Conservation (phyloP, 306 rosid genomes). For the Canavalia gladiata region DNA sequence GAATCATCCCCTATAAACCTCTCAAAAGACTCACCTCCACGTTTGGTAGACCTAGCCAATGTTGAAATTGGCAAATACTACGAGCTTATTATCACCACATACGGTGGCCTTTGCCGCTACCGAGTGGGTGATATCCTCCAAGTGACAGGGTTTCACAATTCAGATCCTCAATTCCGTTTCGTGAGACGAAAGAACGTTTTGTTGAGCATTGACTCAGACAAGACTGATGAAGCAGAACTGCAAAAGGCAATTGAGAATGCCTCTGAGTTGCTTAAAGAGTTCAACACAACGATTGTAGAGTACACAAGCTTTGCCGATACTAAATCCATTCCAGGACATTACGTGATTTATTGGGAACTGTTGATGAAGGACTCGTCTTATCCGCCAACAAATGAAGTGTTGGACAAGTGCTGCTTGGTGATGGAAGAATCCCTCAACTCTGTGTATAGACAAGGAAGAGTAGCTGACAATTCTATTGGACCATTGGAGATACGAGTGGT, state of each 20-base stretch:
- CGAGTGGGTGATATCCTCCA: conserved; percentile 86
- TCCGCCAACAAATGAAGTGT: conserved; percentile 56
- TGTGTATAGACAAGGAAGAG: conserved; percentile 92
- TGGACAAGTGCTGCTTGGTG: conserved; percentile 71
- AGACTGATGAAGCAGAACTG: conserved; percentile 89
- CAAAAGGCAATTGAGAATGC: conserved; percentile 80
- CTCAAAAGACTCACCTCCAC: conserved; percentile 67
- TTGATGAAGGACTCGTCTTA: conserved; percentile 61
- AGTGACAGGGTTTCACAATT: conserved; percentile 79
- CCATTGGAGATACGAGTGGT: conserved; percentile 91
- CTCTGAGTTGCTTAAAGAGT: conserved; percentile 50
- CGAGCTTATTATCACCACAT: conserved; percentile 83
- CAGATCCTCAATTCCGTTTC: conserved; percentile 75
- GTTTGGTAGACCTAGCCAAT: conserved; percentile 75
- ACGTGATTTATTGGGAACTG: conserved; percentile 93
- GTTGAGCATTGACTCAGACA: conserved; percentile 82
- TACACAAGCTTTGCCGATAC: conserved; percentile 86
- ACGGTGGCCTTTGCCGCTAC: conserved; percentile 83
- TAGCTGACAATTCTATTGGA: conserved; percentile 84
- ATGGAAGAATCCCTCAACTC: conserved; percentile 87
- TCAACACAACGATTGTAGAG: conserved; percentile 77
- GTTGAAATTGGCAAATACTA: conserved; percentile 77
- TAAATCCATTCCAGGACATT: conserved; percentile 83
- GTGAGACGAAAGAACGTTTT: conserved; percentile 86
- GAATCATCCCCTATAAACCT: conserved; percentile 54